Evolutionary conservation across 129 eudicot species (phyloP), one percentile per base, ranked within the genome.

Genomic region (Lactuca saligna): DNA sequence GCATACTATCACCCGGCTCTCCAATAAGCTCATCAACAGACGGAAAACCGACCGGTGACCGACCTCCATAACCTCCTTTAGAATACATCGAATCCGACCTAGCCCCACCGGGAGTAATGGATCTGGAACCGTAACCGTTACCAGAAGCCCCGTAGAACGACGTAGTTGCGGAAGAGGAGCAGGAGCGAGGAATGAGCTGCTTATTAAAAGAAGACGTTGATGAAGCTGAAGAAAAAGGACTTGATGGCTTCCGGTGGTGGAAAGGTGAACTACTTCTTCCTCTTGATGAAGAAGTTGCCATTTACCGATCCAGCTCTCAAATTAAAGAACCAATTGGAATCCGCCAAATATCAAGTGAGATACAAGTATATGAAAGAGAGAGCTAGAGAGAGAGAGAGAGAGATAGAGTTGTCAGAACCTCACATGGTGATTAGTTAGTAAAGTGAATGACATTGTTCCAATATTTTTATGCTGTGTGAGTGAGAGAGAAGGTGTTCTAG

Each of bases 231-330:
- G 97, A 89, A 62, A 62, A 93, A 13, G 98, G 85, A 69, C 86
- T 93, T 20, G 97, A 75, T 3, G 91, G 82, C 64, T 82, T 87
- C 56, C 86, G 82, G 72, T 86, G 34, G 37, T 71, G 71, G 54
- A 86, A 93, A 42, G 95, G 91, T 53, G 98, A 87, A 54, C 83
- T 82, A 77, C 87, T 89, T 50, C 91, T 79, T 73, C 82, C 91
- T 71, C 91, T 68, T 8, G 94, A 86, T 55, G 96, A 83, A 15
- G 96, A 83, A 12, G 83, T 61, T 80, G 91, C 91, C 97, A 87
- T 85, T 83, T 66, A 51, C 42, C 63, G 71, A 54, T 68, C 54
- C 57, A 65, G 31, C 64, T 38, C 59, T 66, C 39, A 51, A 15
- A 41, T 61, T 14, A 54, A 63, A 37, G 34, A 39, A 59, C 48